These are phyloP conservation scores for Aspergillus sp. DNA, from an alignment of 2,329 filamentous ascomycete species.

Conservation along the genomic window DNA sequence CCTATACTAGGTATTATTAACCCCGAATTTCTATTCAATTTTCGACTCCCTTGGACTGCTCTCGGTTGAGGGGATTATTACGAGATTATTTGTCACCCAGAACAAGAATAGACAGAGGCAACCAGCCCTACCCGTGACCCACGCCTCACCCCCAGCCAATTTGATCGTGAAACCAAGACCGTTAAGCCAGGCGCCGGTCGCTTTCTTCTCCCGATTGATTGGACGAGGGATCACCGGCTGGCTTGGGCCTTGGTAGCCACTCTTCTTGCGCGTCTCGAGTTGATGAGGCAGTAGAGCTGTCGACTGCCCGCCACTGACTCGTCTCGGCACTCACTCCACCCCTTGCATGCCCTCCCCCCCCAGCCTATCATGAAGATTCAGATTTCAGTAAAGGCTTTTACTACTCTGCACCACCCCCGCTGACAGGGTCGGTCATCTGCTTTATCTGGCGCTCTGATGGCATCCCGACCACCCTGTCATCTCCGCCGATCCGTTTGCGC, in stretches of 20 bases:
- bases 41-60: too few relatives aligned
- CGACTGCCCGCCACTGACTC: too few relatives aligned
- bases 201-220: not conserved
- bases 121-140: not conserved
- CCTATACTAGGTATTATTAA: too few relatives aligned
- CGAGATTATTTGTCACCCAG: too few relatives aligned
- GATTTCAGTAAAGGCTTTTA: too few relatives aligned
- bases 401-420: not conserved
- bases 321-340: not conserved
- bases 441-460: not conserved
- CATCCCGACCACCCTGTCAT: not conserved
- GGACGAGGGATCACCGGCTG: not conserved
- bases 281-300: not conserved
- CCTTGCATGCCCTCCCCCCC: not conserved
- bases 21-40: too few relatives aligned
- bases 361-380: not conserved
- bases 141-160: not conserved
- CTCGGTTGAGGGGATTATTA: too few relatives aligned
- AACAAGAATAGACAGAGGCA: not conserved
- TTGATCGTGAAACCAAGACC: not conserved
- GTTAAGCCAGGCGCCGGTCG: not conserved
- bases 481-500: not conserved
- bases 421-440: not conserved
- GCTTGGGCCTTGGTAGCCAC: not conserved
- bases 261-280: not conserved